Evolutionary conservation across 1,284 basidiomycete genomes (phyloP), one percentile per base, ranked within the genome.

Genomic region (Rhodotorula sp.): DNA sequence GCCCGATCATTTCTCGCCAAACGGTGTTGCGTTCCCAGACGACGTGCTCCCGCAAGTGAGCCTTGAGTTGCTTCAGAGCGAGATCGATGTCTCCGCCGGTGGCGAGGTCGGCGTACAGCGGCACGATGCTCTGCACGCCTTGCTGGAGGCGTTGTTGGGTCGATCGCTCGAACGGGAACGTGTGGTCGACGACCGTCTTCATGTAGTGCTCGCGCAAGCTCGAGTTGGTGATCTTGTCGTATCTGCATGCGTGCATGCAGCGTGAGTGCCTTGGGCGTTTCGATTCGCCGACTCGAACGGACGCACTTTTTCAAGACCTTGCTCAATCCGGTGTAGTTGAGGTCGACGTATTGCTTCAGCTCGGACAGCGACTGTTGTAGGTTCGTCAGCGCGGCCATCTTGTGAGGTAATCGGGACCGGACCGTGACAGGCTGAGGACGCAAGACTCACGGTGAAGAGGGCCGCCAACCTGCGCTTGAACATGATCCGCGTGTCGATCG

Each of bases 1-100:
- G 88, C 20, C 89, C 89, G 76, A 99, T 94, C 95, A 99, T 98
- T 81, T 95, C 91, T 42, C 95, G 86, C 95, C 95, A 99, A 7
- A 99, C 91, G 0, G 92, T 95, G 78, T 95, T 92, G 58, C 93
- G 87, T 78, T 95, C 92, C 91, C 92, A 95, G 3, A 93, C 93
- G 70, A 95, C 90, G 73, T 84, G 81, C 69, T 99, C 95, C 44
- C 95, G 88, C 67, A 97, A 88, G 80, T 96, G 89, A 33, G 92
- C 85, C 75, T 89, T 88, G 62, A 99, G 86, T 79, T 97, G 92
- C 73, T 90, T 87, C 62, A 86, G 85, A 0, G 95, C 95, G 29
- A 86, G 81, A 14, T 84, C 83, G 51, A 84, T 79, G 80, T 99
- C 91, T 17, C 89, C 91, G 6, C 83, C 85, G 0, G 91, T 89